These are phyloP conservation scores for Pseudodiploospora longispora DNA, from an alignment of 2,329 filamentous ascomycete species.

Conservation along the genomic window DNA sequence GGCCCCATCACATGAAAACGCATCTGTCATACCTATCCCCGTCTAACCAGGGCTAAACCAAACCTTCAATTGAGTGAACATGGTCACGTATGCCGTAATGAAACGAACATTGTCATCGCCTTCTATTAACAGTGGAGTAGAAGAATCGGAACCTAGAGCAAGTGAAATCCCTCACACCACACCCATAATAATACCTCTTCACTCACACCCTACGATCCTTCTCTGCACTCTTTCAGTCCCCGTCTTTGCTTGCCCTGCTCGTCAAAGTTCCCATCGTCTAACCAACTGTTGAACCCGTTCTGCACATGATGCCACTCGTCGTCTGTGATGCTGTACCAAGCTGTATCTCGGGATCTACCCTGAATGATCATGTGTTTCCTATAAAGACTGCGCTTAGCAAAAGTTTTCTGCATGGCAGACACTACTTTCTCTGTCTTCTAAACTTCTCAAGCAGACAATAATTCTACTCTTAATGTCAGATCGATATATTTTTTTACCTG, in stretches of 20 bases:
- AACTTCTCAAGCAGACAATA: neutral
- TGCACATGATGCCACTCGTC: conserved; percentile 48
- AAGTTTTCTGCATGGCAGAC: neutral
- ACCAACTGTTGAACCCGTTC: conserved; percentile 44
- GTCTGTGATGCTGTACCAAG: conserved; percentile 51
- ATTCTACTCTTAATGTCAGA: neutral
- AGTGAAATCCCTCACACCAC: too few relatives aligned
- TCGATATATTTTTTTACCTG: conserved; percentile 24
- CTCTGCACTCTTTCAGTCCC: conserved; percentile 30
- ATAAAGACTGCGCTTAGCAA: neutral
- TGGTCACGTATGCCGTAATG: too few relatives aligned
- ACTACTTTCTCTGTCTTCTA: neutral
- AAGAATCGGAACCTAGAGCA: too few relatives aligned
- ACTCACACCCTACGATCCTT: neutral
- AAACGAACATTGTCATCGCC: too few relatives aligned
- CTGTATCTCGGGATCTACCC: conserved; percentile 48
- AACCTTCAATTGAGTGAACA: too few relatives aligned
- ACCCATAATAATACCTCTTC: too few relatives aligned
- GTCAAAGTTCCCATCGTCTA: conserved; percentile 48
- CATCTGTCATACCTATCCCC: too few relatives aligned
- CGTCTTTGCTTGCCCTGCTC: conserved; percentile 41
- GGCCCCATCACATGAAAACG: too few relatives aligned
- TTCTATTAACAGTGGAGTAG: too few relatives aligned
- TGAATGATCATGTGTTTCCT: conserved; percentile 52
- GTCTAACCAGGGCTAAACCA: too few relatives aligned